Conservation (phyloP, 2,329 filamentous ascomycete species). For the Aspergillaceae sp. region DNA sequence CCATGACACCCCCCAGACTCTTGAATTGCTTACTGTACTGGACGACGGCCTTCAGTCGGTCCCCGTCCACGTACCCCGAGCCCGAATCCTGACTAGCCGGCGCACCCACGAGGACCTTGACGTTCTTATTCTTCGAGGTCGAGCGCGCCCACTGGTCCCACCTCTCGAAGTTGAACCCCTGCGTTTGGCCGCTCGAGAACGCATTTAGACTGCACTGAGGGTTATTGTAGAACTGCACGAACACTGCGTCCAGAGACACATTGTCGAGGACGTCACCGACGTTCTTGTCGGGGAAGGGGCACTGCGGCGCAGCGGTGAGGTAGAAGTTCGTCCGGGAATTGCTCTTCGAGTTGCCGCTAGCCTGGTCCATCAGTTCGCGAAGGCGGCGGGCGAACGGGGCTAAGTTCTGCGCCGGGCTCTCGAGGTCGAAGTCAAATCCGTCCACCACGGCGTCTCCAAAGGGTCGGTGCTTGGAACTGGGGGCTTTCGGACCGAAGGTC, state of each 20-base stretch:
- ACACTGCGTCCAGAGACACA: slow-evolving; percentile 52
- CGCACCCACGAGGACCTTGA: slow-evolving; percentile 56
- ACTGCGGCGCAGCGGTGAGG: slow-evolving; percentile 61
- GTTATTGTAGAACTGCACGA: slow-evolving; percentile 63
- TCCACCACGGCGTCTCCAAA: slow-evolving; percentile 60
- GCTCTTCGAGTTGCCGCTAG: slow-evolving; percentile 5
- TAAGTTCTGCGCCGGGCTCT: slow-evolving; percentile 53
- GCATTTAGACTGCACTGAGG: slow-evolving; percentile 49
- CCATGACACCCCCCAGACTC: slow-evolving; percentile 60
- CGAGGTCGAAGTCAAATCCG: slow-evolving; percentile 71
- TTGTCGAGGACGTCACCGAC: slow-evolving; percentile 49
- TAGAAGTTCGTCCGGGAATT: slow-evolving; percentile 39
- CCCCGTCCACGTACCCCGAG: slow-evolving; percentile 46
- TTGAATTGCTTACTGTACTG: slow-evolving; percentile 46
- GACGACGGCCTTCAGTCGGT: slow-evolving; percentile 44
- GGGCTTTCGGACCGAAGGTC: slow-evolving; percentile 50
- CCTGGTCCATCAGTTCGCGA: slow-evolving; percentile 45
- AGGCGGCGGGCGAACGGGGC: slow-evolving; percentile 52
- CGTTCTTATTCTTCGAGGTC: slow-evolving; percentile 47
- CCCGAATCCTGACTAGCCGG: slow-evolving; percentile 49
- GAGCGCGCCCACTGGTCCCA: slow-evolving; percentile 60
- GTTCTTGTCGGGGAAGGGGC: slow-evolving; percentile 54
- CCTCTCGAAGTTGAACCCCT: slow-evolving; percentile 52
- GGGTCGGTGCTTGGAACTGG: slow-evolving; percentile 40
- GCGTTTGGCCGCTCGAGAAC: slow-evolving; percentile 43